Percentiles rank a stretch among this genome's conserved stretches.
Evolutionary conservation across 805 yeast species (phyloP).

Genomic region (Candida sakaeoensis): DNA sequence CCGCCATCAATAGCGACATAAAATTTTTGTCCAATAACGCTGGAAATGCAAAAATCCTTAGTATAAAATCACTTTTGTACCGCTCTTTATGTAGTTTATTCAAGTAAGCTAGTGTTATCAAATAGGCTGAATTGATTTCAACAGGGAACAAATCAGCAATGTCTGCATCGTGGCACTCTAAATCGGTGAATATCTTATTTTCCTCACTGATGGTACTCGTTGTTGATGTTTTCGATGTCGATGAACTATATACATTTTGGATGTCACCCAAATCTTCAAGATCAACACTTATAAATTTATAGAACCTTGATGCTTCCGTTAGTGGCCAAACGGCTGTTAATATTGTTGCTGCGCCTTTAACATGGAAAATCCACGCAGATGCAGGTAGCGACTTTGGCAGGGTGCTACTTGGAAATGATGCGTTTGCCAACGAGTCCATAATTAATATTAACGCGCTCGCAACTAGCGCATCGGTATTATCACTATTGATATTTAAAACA

Average conservation of each 20-base stretch:
- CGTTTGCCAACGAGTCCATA: conserved; percentile 93
- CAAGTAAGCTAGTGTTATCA: conserved; percentile 81
- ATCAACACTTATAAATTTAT: conserved; percentile 66
- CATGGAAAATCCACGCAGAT: conserved; percentile 95
- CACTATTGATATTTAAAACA: conserved; percentile 75
- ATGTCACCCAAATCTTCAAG: conserved; percentile 84
- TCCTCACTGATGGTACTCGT: conserved; percentile 8
- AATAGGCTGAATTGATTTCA: conserved; percentile 75
- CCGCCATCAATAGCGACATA: conserved; percentile 71
- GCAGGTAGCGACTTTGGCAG: conserved; percentile 72
- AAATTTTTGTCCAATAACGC: conserved; percentile 83
- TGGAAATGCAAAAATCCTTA: conserved; percentile 88
- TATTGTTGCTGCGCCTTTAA: conserved; percentile 94
- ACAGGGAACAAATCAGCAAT: conserved; percentile 86
- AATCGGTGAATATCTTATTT: conserved; percentile 44
- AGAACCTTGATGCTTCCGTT: conserved; percentile 40
- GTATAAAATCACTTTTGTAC: conserved; percentile 78
- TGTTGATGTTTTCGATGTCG: not conserved
- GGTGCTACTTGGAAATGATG: conserved; percentile 54
- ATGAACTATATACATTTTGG: conserved; percentile 30
- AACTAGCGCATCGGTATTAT: conserved; percentile 88
- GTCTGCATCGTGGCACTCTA: conserved; percentile 81
- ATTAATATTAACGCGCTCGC: conserved; percentile 87
- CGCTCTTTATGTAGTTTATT: conserved; percentile 81
- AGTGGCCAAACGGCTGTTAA: conserved; percentile 95